phyloP scores from a whole-genome alignment of 331 rosid genomes.

The Acacia concinna region DNA sequence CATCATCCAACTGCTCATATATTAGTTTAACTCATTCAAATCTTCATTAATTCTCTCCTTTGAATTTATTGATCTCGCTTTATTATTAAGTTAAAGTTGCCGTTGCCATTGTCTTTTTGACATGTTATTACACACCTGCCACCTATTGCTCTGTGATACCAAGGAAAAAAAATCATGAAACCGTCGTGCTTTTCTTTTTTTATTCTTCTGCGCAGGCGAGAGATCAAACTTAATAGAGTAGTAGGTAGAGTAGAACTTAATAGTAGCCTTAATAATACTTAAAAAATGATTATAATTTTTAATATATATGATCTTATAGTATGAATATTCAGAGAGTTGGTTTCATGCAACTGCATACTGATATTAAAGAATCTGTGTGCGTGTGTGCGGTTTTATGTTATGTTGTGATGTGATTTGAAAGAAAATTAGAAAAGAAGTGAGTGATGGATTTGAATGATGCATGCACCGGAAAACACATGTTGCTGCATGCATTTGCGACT shows the following conservation, averaged over 20 bases:
- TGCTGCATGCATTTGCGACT: conserved; percentile 23
- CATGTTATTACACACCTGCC: background rate
- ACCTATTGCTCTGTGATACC: no score
- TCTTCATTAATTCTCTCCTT: background rate
- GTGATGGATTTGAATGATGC: background rate
- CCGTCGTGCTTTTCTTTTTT: background rate
- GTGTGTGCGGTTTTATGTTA: background rate
- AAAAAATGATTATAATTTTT: background rate
- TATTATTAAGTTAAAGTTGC: background rate
- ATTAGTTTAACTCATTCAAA: background rate
- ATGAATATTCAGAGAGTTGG: background rate
- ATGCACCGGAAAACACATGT: conserved; percentile 22
- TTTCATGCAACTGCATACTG: background rate
- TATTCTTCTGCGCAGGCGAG: background rate
- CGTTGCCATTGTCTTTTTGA: background rate
- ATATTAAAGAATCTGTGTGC: background rate
- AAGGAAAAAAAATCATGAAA: background rate
- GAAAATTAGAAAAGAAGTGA: background rate
- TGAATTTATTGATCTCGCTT: background rate
- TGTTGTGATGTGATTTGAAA: background rate
- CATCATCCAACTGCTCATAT: background rate
- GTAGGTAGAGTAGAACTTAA: background rate
- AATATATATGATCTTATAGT: background rate
- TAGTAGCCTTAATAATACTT: background rate
- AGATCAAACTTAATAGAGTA: background rate